Conservation (phyloP, 257 asterid species). For the Petunia axillaris region DNA sequence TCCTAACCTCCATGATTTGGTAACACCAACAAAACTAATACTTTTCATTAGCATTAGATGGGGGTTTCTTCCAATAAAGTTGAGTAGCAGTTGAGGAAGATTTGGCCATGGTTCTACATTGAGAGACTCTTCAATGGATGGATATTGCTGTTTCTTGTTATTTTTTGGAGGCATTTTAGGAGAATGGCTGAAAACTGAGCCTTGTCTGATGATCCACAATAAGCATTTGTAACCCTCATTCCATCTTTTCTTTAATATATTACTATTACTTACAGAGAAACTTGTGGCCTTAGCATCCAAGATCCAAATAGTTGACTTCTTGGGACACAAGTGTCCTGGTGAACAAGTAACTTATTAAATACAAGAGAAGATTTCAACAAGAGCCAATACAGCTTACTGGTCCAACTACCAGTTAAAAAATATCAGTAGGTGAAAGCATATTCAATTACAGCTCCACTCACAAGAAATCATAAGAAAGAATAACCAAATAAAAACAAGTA, state of each 20-base stretch:
- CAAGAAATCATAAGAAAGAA: not conserved
- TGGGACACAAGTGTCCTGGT: not conserved
- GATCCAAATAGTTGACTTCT: not conserved
- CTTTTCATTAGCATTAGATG: not conserved
- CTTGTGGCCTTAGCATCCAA: not conserved
- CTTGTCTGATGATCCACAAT: too few relatives aligned
- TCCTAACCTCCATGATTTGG: not conserved
- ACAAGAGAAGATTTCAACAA: not conserved
- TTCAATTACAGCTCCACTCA: not conserved
- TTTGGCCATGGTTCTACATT: slow-evolving; percentile 11
- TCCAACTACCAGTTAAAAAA: not conserved
- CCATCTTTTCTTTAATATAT: too few relatives aligned
- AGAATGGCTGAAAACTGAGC: too few relatives aligned
- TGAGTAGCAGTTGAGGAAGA: slow-evolving; percentile 26
- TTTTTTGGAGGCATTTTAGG: too few relatives aligned
- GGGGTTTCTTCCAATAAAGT: slow-evolving; percentile 20
- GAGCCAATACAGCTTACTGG: not conserved
- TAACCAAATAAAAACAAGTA: not conserved
- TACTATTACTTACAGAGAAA: not conserved
- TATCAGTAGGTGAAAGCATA: not conserved
- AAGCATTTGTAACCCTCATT: too few relatives aligned
- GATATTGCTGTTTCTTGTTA: too few relatives aligned
- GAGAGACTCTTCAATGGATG: too few relatives aligned
- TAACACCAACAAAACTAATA: not conserved
- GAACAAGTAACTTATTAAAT: not conserved